These are phyloP conservation scores for Ostreobium quekettii DNA, from an alignment of 139 green algal genomes.

Conservation along the genomic window DNA sequence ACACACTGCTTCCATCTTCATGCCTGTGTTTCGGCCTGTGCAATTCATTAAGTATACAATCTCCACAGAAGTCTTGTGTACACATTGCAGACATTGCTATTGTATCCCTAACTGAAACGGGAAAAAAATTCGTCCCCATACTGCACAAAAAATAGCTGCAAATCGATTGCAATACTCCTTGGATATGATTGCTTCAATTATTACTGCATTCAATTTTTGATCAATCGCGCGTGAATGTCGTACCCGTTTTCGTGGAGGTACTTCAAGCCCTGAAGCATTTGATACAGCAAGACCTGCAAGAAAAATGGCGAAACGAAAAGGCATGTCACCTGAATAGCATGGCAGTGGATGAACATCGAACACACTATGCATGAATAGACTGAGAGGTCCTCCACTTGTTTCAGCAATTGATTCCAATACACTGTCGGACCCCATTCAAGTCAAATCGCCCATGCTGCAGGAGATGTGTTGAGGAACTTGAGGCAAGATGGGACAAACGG, in stretches of 20 bases:
- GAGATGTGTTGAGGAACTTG: too few species aligned
- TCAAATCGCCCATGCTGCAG: too few species aligned
- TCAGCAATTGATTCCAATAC: too few species aligned
- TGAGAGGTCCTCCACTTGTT: too few species aligned
- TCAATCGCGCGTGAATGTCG: slow-evolving; percentile 2
- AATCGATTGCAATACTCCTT: not conserved
- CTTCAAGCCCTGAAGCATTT: slow-evolving; percentile 86
- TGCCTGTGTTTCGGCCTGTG: too few species aligned
- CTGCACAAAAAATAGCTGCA: not conserved
- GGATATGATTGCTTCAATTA: not conserved
- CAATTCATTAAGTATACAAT: too few species aligned
- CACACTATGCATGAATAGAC: too few species aligned
- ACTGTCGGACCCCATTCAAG: too few species aligned
- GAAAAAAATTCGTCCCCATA: not conserved
- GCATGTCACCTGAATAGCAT: too few species aligned
- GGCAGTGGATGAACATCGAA: too few species aligned
- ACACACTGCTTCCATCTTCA: too few species aligned
- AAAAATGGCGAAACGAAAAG: not conserved
- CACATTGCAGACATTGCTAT: not conserved
- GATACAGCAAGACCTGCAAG: slow-evolving; percentile 83
- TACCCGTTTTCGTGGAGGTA: slow-evolving; percentile 86
- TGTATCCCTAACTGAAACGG: slow-evolving; percentile 1
- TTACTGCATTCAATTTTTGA: not conserved
- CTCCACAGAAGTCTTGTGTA: not conserved
- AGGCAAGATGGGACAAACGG: too few species aligned